A percentile compares a stretch with the other conserved stretches of the same genome.
These are phyloP conservation scores for Aspergillus floridensis DNA, from an alignment of 2,329 filamentous ascomycete species.

Conservation along the genomic window DNA sequence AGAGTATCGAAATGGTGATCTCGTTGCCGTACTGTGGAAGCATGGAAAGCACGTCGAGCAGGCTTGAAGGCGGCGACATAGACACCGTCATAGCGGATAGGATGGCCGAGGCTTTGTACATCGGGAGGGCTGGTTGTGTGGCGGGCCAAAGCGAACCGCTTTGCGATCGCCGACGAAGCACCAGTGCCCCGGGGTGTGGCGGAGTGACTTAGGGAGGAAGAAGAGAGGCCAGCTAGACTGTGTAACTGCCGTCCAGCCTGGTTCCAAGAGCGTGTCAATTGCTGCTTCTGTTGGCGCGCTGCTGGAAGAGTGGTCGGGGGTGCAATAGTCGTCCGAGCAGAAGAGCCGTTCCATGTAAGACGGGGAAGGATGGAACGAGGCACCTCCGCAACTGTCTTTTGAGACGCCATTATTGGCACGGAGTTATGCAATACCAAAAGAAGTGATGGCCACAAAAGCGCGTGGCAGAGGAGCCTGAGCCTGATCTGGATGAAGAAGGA, in stretches of 20 bases:
- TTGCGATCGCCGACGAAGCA: slow-evolving; percentile 20
- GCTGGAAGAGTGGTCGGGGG: slow-evolving; percentile 27
- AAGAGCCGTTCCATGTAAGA: slow-evolving; percentile 42
- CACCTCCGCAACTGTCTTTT: slow-evolving; percentile 43
- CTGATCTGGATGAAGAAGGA: neutral
- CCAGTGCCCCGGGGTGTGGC: slow-evolving; percentile 15
- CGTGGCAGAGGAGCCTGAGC: neutral
- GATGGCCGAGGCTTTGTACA: slow-evolving; percentile 24
- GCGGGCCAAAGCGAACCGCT: slow-evolving; percentile 17
- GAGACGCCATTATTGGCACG: slow-evolving; percentile 35
- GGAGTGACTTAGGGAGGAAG: slow-evolving; percentile 8
- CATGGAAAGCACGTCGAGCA: slow-evolving; percentile 57
- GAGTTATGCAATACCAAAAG: neutral
- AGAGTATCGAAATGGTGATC: slow-evolving; percentile 98
- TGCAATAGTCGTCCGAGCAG: slow-evolving; percentile 30
- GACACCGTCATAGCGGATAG: slow-evolving; percentile 48
- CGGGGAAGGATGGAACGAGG: slow-evolving; percentile 44
- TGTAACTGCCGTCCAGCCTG: slow-evolving; percentile 23
- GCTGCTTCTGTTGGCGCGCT: slow-evolving; percentile 22
- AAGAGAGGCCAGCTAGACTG: slow-evolving; percentile 11
- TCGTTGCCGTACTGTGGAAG: slow-evolving; percentile 58
- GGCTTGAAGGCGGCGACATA: slow-evolving; percentile 46
- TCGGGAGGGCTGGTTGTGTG: slow-evolving; percentile 13
- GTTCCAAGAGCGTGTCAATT: slow-evolving; percentile 23
- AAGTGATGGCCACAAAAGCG: neutral